Conservation (phyloP, 306 rosid species). For the Inga laurina region DNA sequence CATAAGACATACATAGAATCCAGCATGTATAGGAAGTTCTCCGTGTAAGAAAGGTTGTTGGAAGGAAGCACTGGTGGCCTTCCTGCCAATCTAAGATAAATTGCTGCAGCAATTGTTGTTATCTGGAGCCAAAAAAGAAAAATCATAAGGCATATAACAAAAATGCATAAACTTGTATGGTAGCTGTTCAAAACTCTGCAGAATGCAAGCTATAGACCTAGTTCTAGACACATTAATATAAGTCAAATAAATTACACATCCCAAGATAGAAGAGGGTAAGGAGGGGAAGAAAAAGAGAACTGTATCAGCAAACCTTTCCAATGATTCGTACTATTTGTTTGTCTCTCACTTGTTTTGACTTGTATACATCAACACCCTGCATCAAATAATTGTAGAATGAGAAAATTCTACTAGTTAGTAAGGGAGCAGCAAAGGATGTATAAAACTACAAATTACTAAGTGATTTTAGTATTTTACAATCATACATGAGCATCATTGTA, state of each 20-base stretch:
- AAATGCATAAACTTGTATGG: constrained; percentile 7
- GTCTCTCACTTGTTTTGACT: constrained; percentile 84
- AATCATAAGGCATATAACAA: constrained; percentile 8
- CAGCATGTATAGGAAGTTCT: constrained; percentile 89
- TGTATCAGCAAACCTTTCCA: constrained; percentile 69
- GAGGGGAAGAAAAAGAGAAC: constrained; percentile 15
- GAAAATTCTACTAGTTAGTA: neutral
- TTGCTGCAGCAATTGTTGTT: constrained; percentile 88
- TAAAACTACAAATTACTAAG: neutral
- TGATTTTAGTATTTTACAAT: neutral
- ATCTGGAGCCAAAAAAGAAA: constrained; percentile 50
- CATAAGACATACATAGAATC: constrained; percentile 75
- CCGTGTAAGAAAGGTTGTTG: constrained; percentile 76
- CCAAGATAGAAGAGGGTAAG: constrained; percentile 8
- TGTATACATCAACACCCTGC: constrained; percentile 81
- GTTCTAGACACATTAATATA: constrained; percentile 18
- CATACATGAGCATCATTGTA: constrained; percentile 18
- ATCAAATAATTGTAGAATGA: neutral
- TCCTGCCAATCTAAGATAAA: constrained; percentile 85
- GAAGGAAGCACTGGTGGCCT: constrained; percentile 92
- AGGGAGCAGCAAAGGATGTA: constrained; percentile 1
- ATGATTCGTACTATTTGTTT: constrained; percentile 84
- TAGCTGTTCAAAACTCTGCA: constrained; percentile 20
- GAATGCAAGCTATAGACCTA: constrained; percentile 17
- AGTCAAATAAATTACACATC: neutral